Evolutionary conservation across 2,329 filamentous ascomycete genomes (phyloP).

Genomic region (Fusarium miscanthi): DNA sequence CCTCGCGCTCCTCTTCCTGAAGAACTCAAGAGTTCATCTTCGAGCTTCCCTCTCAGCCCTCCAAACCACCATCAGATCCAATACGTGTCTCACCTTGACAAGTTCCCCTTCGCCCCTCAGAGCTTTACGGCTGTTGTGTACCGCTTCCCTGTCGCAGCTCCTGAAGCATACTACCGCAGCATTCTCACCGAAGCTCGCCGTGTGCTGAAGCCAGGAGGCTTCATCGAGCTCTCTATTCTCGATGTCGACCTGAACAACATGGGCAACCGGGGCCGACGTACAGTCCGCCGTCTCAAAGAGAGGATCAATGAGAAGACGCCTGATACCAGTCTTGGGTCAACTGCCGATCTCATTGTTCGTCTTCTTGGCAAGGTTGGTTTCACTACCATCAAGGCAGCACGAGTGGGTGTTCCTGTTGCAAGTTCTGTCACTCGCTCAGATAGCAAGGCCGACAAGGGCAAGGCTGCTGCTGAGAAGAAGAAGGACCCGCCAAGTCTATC

Average conservation of each 20-base stretch:
- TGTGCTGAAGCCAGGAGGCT: slow-evolving; percentile 81
- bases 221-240: slow-evolving; percentile 81
- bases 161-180: slow-evolving; percentile 75
- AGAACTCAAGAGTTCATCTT: slow-evolving; percentile 55
- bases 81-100: slow-evolving; percentile 69
- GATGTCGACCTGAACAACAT: slow-evolving; percentile 87
- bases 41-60: slow-evolving; percentile 66
- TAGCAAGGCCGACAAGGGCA: slow-evolving; percentile 23
- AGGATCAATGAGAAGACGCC: slow-evolving; percentile 71
- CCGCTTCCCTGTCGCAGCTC: slow-evolving; percentile 77
- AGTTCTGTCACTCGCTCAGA: slow-evolving; percentile 56
- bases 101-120: slow-evolving; percentile 80
- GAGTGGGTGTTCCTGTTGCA: slow-evolving; percentile 80
- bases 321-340: slow-evolving; percentile 69
- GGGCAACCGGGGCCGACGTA: slow-evolving; percentile 76
- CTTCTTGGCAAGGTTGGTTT: slow-evolving; percentile 77
- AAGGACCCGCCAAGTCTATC: slow-evolving; percentile 68
- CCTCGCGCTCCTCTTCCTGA: slow-evolving; percentile 64
- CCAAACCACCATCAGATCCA: slow-evolving; percentile 81
- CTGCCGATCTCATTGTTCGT: slow-evolving; percentile 71
- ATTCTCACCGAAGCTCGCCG: slow-evolving; percentile 80
- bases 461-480: slow-evolving; percentile 39
- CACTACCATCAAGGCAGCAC: slow-evolving; percentile 77
- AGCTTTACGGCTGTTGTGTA: slow-evolving; percentile 82
- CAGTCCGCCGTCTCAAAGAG: slow-evolving; percentile 78